A percentile compares a stretch with the other conserved stretches of the same genome.
These are phyloP conservation scores for Dalechampia spathulata DNA, from an alignment of 441 rosid genomes.

Conservation along the genomic window DNA sequence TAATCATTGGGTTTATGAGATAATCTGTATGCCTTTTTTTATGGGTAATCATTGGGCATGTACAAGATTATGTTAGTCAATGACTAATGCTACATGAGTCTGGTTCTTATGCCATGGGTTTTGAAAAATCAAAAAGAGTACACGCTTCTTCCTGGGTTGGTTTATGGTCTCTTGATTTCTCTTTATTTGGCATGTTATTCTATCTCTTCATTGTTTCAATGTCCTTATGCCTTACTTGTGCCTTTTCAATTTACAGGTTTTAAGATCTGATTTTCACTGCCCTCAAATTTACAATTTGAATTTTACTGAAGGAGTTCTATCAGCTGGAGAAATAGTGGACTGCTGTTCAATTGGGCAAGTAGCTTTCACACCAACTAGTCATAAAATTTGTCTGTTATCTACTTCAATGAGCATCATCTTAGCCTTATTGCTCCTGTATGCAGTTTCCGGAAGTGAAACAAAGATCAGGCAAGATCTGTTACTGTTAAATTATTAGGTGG, in stretches of 20 bases:
- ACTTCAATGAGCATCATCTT: too few relatives aligned
- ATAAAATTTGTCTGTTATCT: slow-evolving; percentile 7
- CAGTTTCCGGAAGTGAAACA: slow-evolving; percentile 26
- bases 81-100: slow-evolving; percentile 1
- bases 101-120: neutral
- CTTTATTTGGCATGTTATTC: neutral
- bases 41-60: neutral
- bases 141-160: neutral
- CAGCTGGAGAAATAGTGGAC: slow-evolving; percentile 13
- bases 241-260: slow-evolving; percentile 8
- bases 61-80: neutral
- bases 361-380: slow-evolving; percentile 4
- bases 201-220: slow-evolving; percentile 8
- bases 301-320: slow-evolving; percentile 12
- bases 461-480: slow-evolving; percentile 16
- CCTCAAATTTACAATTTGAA: slow-evolving; percentile 10
- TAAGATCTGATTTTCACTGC: slow-evolving; percentile 21
- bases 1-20: slow-evolving; percentile 1
- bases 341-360: slow-evolving; percentile 25
- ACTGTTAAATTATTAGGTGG: slow-evolving; percentile 7
- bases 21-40: slow-evolving; percentile 2
- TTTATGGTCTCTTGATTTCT: slow-evolving; percentile 3
- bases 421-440: slow-evolving; percentile 11
- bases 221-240: neutral
- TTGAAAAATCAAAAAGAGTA: slow-evolving; percentile 5